Evolutionary conservation across 2,329 filamentous ascomycete genomes (phyloP).

Genomic region (Ascochyta fabae): DNA sequence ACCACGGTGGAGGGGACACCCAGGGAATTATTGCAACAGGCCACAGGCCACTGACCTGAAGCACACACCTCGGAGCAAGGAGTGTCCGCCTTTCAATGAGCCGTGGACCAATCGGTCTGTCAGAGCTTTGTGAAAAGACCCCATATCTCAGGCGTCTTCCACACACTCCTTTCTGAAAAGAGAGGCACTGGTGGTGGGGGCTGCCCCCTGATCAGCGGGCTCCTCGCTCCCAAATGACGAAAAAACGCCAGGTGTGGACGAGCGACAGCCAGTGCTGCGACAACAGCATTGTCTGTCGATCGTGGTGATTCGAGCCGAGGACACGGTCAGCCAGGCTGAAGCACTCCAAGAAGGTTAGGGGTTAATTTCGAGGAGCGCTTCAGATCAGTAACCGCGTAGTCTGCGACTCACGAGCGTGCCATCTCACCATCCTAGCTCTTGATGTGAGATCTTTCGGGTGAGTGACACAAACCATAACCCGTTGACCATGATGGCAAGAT

Average conservation of each 20-base stretch:
- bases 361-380: slow-evolving; percentile 11
- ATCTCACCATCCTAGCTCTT: slow-evolving; percentile 19
- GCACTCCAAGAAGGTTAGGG: slow-evolving; percentile 10
- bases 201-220: slow-evolving; percentile 28
- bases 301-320: slow-evolving; percentile 11
- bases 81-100: slow-evolving; percentile 19
- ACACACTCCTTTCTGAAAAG: slow-evolving; percentile 30
- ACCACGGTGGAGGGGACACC: slow-evolving; percentile 8
- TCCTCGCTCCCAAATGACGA: slow-evolving; percentile 21
- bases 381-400: neutral
- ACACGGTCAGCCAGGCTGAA: slow-evolving; percentile 3
- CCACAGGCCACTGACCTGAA: slow-evolving; percentile 8
- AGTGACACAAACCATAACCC: slow-evolving; percentile 21
- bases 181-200: slow-evolving; percentile 30
- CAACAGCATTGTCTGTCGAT: slow-evolving; percentile 4
- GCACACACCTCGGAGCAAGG: slow-evolving; percentile 11
- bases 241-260: slow-evolving; percentile 12
- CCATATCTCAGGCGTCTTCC: slow-evolving; percentile 36
- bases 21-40: neutral
- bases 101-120: slow-evolving; percentile 33
- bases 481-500: slow-evolving; percentile 2
- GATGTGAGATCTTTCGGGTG: slow-evolving; percentile 7
- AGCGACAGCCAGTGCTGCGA: slow-evolving; percentile 1
- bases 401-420: slow-evolving; percentile 20
- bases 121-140: slow-evolving; percentile 21